Evolutionary conservation across 257 asterid species (phyloP).

Genomic region (Paulownia fortunei): DNA sequence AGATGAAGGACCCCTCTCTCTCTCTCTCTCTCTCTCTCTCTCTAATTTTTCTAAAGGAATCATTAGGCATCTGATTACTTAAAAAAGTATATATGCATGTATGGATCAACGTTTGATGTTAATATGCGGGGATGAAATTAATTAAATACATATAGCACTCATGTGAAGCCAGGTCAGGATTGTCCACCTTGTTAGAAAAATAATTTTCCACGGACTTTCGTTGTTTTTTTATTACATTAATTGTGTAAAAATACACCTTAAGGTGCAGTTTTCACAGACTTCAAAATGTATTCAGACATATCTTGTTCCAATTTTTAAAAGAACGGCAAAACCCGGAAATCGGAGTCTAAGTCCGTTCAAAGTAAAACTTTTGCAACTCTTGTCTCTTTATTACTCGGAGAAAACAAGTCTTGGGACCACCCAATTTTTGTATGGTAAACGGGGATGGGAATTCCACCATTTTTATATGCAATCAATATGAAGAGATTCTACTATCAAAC

Average conservation of each 20-base stretch:
- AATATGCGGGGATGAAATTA: constrained; percentile 37
- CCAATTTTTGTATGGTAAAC: constrained; percentile 37
- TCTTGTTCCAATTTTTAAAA: constrained; percentile 26
- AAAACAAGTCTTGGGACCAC: constrained; percentile 58
- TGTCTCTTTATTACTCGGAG: constrained; percentile 61
- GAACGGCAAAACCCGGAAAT: constrained; percentile 28
- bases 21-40: constrained; percentile 31
- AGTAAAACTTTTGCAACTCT: constrained; percentile 55
- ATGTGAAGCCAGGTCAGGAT: constrained; percentile 70
- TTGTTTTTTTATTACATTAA: neutral
- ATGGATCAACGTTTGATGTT: constrained; percentile 45
- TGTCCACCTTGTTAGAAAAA: constrained; percentile 46
- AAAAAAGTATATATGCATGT: constrained; percentile 25
- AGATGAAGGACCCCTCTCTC: constrained; percentile 47
- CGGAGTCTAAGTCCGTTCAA: constrained; percentile 61
- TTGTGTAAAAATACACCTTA: neutral
- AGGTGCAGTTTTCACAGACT: constrained; percentile 37
- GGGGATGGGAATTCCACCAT: constrained; percentile 28
- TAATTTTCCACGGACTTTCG: constrained; percentile 48
- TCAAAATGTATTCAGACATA: constrained; percentile 33
- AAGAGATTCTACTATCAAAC: constrained; percentile 46
- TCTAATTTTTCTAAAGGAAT: constrained; percentile 31
- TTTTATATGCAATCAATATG: constrained; percentile 42
- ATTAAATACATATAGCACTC: constrained; percentile 41
- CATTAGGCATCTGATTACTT: constrained; percentile 40